Percentiles rank a stretch among this genome's conserved stretches.
These are phyloP conservation scores for Basidioascus undulatus DNA, from an alignment of 768 basidiomycete genomes.

Conservation along the genomic window DNA sequence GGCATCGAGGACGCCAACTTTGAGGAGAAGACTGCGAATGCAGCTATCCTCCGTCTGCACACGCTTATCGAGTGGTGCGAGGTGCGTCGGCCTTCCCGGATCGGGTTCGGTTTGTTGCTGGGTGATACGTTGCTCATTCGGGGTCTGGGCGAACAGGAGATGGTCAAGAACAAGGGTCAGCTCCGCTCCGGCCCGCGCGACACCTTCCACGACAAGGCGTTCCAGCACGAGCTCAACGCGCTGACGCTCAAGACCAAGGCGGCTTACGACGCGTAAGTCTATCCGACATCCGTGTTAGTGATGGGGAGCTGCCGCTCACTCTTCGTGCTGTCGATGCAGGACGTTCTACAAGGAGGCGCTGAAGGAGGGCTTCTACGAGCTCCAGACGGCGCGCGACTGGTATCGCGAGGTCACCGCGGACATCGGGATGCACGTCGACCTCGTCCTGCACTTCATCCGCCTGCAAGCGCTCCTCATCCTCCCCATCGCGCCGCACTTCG, in stretches of 20 bases:
- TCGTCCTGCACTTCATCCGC: slow-evolving; percentile 66
- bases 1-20: slow-evolving; percentile 97
- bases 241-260: slow-evolving; percentile 57
- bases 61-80: slow-evolving; percentile 82
- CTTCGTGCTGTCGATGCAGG: slow-evolving; percentile 24
- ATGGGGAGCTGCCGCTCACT: background rate
- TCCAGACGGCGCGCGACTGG: slow-evolving; percentile 78
- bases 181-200: slow-evolving; percentile 45
- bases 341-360: slow-evolving; percentile 88
- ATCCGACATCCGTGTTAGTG: background rate
- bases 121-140: background rate
- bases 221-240: slow-evolving; percentile 73
- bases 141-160: slow-evolving; percentile 32
- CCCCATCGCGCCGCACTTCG: slow-evolving; percentile 79
- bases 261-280: slow-evolving; percentile 53
- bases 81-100: slow-evolving; percentile 21
- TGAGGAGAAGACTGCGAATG: slow-evolving; percentile 93
- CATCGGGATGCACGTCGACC: slow-evolving; percentile 71
- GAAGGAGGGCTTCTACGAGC: slow-evolving; percentile 86
- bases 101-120: background rate
- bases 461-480: slow-evolving; percentile 51
- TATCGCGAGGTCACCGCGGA: slow-evolving; percentile 85
- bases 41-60: slow-evolving; percentile 77
- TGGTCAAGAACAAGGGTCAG: slow-evolving; percentile 41
- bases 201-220: slow-evolving; percentile 63